Conservation (phyloP, 2,329 filamentous ascomycete genomes). For the Cladosporium oxysporum region DNA sequence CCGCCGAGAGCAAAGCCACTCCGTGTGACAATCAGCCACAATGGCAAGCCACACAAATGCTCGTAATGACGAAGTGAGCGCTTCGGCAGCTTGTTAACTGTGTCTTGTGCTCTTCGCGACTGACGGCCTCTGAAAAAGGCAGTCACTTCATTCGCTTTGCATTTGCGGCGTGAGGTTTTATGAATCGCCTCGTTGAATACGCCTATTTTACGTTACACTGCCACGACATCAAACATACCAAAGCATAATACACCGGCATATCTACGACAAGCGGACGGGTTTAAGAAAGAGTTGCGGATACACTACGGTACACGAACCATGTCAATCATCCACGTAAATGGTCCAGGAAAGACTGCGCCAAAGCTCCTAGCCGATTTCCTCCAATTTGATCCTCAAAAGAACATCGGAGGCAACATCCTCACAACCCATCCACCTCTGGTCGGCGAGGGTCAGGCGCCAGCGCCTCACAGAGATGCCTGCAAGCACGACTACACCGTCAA, state of each 20-base stretch:
- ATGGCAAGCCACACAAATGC: not conserved
- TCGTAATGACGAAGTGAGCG: not conserved
- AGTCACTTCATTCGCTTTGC: constrained; percentile 1
- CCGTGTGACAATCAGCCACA: no score
- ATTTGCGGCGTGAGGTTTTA: not conserved
- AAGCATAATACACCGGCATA: constrained; percentile 1
- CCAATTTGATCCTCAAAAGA: constrained; percentile 54
- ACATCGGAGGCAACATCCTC: constrained; percentile 47
- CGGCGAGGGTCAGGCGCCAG: constrained; percentile 38
- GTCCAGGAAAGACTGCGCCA: constrained; percentile 52
- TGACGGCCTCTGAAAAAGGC: not conserved
- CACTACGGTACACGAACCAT: not conserved
- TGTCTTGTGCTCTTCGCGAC: not conserved
- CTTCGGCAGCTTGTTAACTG: not conserved
- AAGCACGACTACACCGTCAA: constrained; percentile 62
- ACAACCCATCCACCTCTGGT: constrained; percentile 59
- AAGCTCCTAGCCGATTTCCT: constrained; percentile 54
- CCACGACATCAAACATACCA: not conserved
- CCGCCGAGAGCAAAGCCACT: no score
- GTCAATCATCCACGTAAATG: constrained; percentile 19
- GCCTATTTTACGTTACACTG: not conserved
- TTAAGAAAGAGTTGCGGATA: not conserved
- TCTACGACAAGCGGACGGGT: not conserved
- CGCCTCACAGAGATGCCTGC: constrained; percentile 51
- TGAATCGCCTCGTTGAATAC: not conserved